Base-by-base conservation (phyloP, 805 yeast genomes). In the Candida andamanensis region DNA sequence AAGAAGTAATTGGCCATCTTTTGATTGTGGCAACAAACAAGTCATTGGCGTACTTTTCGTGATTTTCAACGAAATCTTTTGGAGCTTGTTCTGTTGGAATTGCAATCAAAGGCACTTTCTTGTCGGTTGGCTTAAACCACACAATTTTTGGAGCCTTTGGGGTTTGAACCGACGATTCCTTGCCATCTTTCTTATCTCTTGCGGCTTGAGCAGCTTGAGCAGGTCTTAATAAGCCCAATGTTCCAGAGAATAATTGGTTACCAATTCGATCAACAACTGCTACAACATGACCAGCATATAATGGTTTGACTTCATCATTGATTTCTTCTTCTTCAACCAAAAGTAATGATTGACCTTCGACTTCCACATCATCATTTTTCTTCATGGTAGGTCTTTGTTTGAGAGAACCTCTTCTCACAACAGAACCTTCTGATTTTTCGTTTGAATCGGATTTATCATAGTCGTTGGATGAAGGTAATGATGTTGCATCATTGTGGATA, bases 21-120 rank as follows among this genome's bases (percentile, higher is more conserved):
- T 92, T 92, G 50, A 92, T 90, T 1, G 95, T 83, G 0, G 97
- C 97, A 40, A 92, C 90, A 53, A 90, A 92, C 31, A 89, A 63
- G 47, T 80, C 84, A 52, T 85, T 77, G 0, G 84, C 70, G 49
- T 92, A 92, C 31, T 69, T 71, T 35, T 84, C 94, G 44, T 87
- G 95, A 46, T 86, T 87, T 46, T 87, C 95, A 26, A 92, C 89
- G 60, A 92, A 90, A 56, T 90, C 97, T 37, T 73, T 76, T 20
- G 98, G 98, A 0, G 96, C 98, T 57, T 92, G 95, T 50, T 92
- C 98, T 1, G 97, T 92, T 24, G 98, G 98, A 42, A 92, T 92
- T 11, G 98, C 98, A 65, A 92, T 89, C 42, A 92, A 69, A 4
- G 98, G 98, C 14, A 92, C 98, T 42, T 95, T 85, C 61, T 92